These are phyloP conservation scores for Biancaea sappan DNA, from an alignment of 306 rosid species.

Conservation along the genomic window DNA sequence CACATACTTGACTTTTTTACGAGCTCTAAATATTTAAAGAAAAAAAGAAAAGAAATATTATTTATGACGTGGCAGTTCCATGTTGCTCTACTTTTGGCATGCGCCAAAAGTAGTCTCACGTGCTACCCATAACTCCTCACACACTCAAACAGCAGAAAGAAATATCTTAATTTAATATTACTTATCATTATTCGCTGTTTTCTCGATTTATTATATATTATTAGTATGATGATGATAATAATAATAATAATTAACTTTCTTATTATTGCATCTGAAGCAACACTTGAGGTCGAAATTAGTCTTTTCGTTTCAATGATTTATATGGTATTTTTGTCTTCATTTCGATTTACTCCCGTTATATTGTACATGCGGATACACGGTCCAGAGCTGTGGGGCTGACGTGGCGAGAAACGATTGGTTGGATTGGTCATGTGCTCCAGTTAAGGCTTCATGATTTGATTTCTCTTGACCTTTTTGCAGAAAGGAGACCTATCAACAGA, in stretches of 20 bases:
- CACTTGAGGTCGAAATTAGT: conserved; percentile 52
- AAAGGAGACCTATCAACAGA: neutral
- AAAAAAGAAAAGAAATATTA: neutral
- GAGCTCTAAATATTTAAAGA: neutral
- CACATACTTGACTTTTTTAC: neutral
- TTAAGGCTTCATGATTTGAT: neutral
- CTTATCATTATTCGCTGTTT: conserved; percentile 19
- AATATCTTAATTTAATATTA: neutral
- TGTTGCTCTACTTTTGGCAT: conserved; percentile 68
- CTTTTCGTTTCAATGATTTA: conserved; percentile 55
- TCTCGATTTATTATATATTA: neutral
- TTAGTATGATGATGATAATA: too few species aligned
- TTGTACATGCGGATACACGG: neutral
- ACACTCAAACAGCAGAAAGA: too few species aligned
- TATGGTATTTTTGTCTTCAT: neutral
- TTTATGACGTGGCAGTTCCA: conserved; percentile 39
- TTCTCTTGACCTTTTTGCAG: neutral
- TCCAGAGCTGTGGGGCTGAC: neutral
- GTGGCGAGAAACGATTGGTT: neutral
- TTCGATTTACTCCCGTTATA: neutral
- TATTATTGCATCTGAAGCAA: conserved; percentile 57
- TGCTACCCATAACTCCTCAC: conserved; percentile 54
- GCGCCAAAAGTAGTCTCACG: conserved; percentile 86
- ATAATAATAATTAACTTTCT: conserved; percentile 28
- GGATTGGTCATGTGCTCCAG: neutral